A percentile compares a stretch with the other conserved stretches of the same genome.
Conservation (phyloP, 495 filamentous ascomycete species). For the Annulohypoxylon stygium region DNA sequence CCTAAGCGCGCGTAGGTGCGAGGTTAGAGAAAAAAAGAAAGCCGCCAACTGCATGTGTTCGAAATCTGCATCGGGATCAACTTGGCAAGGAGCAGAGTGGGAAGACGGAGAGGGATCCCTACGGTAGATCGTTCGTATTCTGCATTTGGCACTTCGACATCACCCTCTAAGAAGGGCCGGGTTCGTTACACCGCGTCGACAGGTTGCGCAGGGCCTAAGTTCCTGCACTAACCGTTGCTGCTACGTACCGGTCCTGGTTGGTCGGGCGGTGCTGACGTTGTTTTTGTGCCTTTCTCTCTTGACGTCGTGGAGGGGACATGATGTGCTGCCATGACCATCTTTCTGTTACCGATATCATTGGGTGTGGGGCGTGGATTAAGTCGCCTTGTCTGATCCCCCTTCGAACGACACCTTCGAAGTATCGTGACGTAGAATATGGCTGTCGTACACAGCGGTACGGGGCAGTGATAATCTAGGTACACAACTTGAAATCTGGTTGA, state of each 20-base stretch:
- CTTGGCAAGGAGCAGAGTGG: not conserved
- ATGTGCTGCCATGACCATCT: not conserved
- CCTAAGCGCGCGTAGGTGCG: not conserved
- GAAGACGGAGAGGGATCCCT: not conserved
- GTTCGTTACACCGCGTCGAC: constrained; percentile 20
- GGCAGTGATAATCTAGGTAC: not conserved
- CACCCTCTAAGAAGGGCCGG: not conserved
- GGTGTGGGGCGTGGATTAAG: not conserved
- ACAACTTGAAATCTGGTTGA: not conserved
- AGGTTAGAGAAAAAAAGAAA: not conserved
- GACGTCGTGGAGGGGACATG: not conserved
- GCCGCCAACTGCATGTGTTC: constrained; percentile 3
- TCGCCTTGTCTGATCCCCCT: not conserved
- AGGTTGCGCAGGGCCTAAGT: constrained; percentile 14
- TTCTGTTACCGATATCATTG: not conserved
- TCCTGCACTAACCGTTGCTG: not conserved
- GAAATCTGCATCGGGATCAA: constrained; percentile 17
- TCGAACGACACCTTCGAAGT: not conserved
- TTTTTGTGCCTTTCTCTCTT: not conserved
- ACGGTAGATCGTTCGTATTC: constrained; percentile 11
- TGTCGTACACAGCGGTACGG: not conserved
- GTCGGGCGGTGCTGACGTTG: constrained; percentile 8
- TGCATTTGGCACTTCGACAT: constrained; percentile 9
- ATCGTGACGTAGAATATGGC: not conserved
- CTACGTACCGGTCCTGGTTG: not conserved